Evolutionary conservation across 2,329 filamentous ascomycete genomes (phyloP).

Genomic region (Xylariaceae sp.): DNA sequence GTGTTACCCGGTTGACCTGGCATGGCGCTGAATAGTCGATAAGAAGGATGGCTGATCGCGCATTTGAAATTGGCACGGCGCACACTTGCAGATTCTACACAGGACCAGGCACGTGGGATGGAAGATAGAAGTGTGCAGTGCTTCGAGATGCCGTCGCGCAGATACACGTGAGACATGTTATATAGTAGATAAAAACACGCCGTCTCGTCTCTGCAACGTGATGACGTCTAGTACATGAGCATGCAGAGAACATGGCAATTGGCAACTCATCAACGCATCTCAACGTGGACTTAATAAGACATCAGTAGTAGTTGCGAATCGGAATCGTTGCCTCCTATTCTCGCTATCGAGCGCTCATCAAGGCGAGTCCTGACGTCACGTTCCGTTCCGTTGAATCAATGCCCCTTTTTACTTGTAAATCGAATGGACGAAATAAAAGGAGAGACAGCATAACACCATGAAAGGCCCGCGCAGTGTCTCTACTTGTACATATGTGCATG

Average conservation of each 20-base stretch:
- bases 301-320: neutral
- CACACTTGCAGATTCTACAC: neutral
- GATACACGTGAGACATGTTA: neutral
- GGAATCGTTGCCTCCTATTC: neutral
- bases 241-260: neutral
- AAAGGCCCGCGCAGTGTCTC: neutral
- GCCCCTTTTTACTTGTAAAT: neutral
- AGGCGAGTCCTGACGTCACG: conserved; percentile 9
- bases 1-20: conserved; percentile 2
- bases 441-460: neutral
- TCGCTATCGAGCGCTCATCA: conserved; percentile 6
- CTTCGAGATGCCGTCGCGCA: neutral
- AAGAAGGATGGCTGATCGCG: neutral
- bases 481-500: no score
- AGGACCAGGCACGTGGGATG: neutral
- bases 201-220: conserved; percentile 9
- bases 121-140: neutral
- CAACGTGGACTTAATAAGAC: neutral
- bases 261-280: neutral
- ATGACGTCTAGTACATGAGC: conserved; percentile 25
- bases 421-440: neutral
- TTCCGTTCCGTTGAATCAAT: neutral
- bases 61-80: neutral
- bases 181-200: neutral
- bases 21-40: conserved; percentile 10